Percentiles rank a stretch among this genome's conserved stretches.
phyloP scores from a whole-genome alignment of 805 yeast species.

The Candida saitoana region DNA sequence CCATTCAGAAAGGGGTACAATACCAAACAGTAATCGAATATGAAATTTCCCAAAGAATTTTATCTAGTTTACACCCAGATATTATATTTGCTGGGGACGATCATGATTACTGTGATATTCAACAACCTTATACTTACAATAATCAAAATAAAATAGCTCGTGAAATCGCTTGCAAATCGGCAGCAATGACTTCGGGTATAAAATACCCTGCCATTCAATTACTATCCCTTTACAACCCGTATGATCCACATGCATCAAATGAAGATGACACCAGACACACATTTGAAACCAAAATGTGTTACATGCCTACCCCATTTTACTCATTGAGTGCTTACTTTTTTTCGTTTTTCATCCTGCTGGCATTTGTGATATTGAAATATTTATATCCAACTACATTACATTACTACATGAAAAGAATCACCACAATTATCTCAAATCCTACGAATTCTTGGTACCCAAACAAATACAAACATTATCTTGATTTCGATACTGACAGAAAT shows the following conservation, averaged over 20 bases:
- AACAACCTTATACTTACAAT: constrained; percentile 40
- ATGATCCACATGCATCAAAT: constrained; percentile 9
- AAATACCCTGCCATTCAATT: constrained; percentile 81
- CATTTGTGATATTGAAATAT: constrained; percentile 3
- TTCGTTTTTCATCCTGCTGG: constrained; percentile 8
- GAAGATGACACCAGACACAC: constrained; percentile 11
- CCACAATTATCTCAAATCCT: constrained; percentile 2
- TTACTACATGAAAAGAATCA: constrained; percentile 4
- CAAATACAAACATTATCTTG: constrained; percentile 3
- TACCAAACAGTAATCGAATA: constrained; percentile 84
- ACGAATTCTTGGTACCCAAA: constrained; percentile 1
- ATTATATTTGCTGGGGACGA: constrained; percentile 89
- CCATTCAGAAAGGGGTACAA: constrained; percentile 71
- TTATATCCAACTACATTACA: constrained; percentile 1
- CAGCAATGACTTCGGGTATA: constrained; percentile 92
- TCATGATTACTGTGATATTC: constrained; percentile 87
- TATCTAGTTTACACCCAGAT: constrained; percentile 59
- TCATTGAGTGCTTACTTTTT: constrained; percentile 35
- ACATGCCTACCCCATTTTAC: constrained; percentile 51
- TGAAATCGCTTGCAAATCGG: constrained; percentile 85
- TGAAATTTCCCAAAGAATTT: constrained; percentile 53
- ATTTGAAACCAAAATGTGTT: constrained; percentile 47
- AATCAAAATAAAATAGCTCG: constrained; percentile 35
- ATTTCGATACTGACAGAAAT: constrained; percentile 4
- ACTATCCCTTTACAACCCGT: constrained; percentile 58